Evolutionary conservation across 495 filamentous ascomycete genomes (phyloP), one percentile per base, ranked within the genome.

Genomic region (Terfezia boudieri): DNA sequence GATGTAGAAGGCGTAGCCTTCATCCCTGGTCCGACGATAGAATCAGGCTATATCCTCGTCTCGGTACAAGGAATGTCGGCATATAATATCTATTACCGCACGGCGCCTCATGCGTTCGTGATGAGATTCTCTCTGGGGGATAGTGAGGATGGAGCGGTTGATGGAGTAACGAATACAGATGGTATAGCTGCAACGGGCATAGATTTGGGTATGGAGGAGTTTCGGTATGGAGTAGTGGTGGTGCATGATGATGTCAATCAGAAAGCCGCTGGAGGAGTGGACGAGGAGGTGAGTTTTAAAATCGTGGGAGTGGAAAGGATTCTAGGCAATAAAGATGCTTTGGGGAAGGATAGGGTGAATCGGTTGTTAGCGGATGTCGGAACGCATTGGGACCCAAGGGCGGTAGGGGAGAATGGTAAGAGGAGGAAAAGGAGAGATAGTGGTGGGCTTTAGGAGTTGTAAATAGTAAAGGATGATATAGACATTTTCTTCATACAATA

Each of bases 201-300:
- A 4, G 56, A 52, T 9, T 43, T 69, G 26, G 62, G 66, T 11
- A 51, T 38, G 32, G 56, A 54, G 4, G 14, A 20, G 8, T 46
- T 46, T 8, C 4, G 41, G 41, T 20, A 46, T 9, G 66, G 68
- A n/a, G 14, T 67, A 22, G 23, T 69, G 4, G 63, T 68, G 2
- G 59, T 64, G 20, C 62, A 69, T 53, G 66, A 70, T 55, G 67
- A 70, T 51, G 61, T 59, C 7, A 70, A 68, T 50, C 59, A 67
- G 41, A 54, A 64, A 26, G 55, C 62, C 0, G 62, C 61, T 49
- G 60, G 67, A 23, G 59, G 59, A 6, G 60, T 55, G 2, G 65
- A 58, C 17, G 56, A 57, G n/a, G 53, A 65, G 37, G 64, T 66
- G 2, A 64, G 63, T 17, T 66, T 65, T 54, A 68, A 69, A 52